Percentiles rank a stretch among this genome's conserved stretches.
phyloP scores from a whole-genome alignment of 805 yeast genomes.

The Grigorovia transvaalensis region DNA sequence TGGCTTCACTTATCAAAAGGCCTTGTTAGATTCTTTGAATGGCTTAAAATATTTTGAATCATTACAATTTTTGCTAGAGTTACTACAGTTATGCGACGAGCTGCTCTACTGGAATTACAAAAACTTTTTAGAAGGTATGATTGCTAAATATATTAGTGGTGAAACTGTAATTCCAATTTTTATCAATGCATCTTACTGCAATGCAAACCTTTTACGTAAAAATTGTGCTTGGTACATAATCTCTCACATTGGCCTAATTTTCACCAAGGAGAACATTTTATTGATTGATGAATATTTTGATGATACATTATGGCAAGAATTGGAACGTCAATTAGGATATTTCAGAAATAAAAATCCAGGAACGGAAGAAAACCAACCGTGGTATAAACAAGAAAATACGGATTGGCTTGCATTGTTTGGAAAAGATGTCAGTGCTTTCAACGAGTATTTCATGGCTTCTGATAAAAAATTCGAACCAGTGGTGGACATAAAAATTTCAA shows the following conservation, averaged over 20 bases:
- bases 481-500: conserved; percentile 20
- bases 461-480: conserved; percentile 30
- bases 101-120: conserved; percentile 50
- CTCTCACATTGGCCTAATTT: conserved; percentile 50
- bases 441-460: conserved; percentile 32
- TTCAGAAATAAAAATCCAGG: neutral
- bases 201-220: conserved; percentile 45
- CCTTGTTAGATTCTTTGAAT: conserved; percentile 15
- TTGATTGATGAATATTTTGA: conserved; percentile 24
- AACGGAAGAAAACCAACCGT: conserved; percentile 6
- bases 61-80: conserved; percentile 35
- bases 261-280: conserved; percentile 38
- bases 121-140: conserved; percentile 47
- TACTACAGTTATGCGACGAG: conserved; percentile 54
- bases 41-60: conserved; percentile 6
- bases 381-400: conserved; percentile 26
- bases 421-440: conserved; percentile 29
- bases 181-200: conserved; percentile 40
- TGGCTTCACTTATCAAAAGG: conserved; percentile 31
- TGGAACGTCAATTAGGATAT: conserved; percentile 12
- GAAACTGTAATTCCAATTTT: conserved; percentile 53
- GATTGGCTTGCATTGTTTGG: conserved; percentile 29
- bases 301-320: conserved; percentile 14
- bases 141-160: conserved; percentile 44
- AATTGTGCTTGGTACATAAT: conserved; percentile 61